Conservation (phyloP, 495 filamentous ascomycete genomes). For the Talaromyces adpressus region DNA sequence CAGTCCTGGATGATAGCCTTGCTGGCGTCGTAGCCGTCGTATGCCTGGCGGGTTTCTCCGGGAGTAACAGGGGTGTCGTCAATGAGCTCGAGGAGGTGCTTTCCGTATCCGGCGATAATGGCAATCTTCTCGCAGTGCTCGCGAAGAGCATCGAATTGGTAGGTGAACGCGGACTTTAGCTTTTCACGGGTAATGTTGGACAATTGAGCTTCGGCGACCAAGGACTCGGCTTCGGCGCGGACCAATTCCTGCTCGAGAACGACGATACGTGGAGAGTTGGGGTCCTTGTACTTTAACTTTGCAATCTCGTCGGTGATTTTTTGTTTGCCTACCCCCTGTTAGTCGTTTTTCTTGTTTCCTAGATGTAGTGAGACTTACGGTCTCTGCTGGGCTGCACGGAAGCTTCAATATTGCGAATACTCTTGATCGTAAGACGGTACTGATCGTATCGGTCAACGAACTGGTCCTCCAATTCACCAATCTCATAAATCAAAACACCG, state of each 20-base stretch:
- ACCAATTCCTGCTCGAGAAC: constrained; percentile 98
- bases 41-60: constrained; percentile 90
- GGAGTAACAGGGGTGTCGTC: constrained; percentile 97
- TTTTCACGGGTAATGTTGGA: constrained; percentile 99
- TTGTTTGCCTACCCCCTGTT: constrained; percentile 63
- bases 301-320: constrained; percentile 99
- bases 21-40: constrained; percentile 97
- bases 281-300: constrained; percentile 99
- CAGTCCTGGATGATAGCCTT: constrained; percentile 99
- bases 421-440: constrained; percentile 98
- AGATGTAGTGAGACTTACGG: constrained; percentile 47
- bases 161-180: constrained; percentile 95
- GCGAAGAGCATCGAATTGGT: constrained; percentile 95
- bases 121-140: constrained; percentile 98
- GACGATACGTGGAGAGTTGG: constrained; percentile 92
- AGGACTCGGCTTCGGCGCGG: constrained; percentile 94
- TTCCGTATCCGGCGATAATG: constrained; percentile 94
- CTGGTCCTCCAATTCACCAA: constrained; percentile 95
- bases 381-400: constrained; percentile 97
- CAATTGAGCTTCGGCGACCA: constrained; percentile 94
- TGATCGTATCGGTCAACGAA: constrained; percentile 98
- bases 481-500: constrained; percentile 94
- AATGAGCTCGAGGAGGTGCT: constrained; percentile 89
- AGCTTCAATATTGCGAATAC: constrained; percentile 96
- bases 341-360: neutral